A percentile compares a stretch with the other conserved stretches of the same genome.
Evolutionary conservation across 768 basidiomycete genomes (phyloP).

Genomic region (Hydnum rufescens): DNA sequence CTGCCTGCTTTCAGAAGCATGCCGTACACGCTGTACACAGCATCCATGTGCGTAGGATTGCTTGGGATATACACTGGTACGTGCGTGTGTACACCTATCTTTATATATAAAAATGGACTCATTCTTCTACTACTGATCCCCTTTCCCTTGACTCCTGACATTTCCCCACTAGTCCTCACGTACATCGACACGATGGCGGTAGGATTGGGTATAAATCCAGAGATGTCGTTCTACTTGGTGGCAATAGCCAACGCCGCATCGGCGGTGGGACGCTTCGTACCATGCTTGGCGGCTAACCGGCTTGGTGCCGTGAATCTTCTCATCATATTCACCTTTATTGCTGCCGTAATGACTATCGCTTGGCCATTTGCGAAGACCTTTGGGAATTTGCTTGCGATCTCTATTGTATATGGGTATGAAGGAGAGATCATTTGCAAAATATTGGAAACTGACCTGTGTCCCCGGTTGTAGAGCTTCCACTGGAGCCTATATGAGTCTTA

Average conservation of each 20-base stretch:
- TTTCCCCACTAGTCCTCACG: too few species aligned
- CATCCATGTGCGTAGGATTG: conserved; percentile 9
- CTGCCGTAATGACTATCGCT: conserved; percentile 14
- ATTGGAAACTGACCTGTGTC: too few species aligned
- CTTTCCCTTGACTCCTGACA: too few species aligned
- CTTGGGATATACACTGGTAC: too few species aligned
- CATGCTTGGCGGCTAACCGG: conserved; percentile 13
- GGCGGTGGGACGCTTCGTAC: conserved; percentile 14
- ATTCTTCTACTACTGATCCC: conserved; percentile 13
- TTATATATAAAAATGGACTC: too few species aligned
- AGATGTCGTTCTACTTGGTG: conserved; percentile 11
- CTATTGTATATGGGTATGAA: conserved; percentile 8
- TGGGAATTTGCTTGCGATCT: background rate
- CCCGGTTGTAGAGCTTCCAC: background rate
- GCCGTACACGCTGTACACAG: conserved; percentile 12
- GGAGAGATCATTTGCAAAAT: too few species aligned
- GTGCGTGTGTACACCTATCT: too few species aligned
- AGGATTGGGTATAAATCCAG: background rate
- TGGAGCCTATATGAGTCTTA: conserved; percentile 9
- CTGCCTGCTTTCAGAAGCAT: conserved; percentile 11
- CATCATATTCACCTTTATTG: conserved; percentile 11
- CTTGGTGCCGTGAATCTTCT: conserved; percentile 15
- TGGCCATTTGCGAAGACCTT: conserved; percentile 12
- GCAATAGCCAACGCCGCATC: conserved; percentile 15
- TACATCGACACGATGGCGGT: conserved; percentile 9